These are phyloP conservation scores for Westerdykella aurantiaca DNA, from an alignment of 2,329 filamentous ascomycete genomes.

Conservation along the genomic window DNA sequence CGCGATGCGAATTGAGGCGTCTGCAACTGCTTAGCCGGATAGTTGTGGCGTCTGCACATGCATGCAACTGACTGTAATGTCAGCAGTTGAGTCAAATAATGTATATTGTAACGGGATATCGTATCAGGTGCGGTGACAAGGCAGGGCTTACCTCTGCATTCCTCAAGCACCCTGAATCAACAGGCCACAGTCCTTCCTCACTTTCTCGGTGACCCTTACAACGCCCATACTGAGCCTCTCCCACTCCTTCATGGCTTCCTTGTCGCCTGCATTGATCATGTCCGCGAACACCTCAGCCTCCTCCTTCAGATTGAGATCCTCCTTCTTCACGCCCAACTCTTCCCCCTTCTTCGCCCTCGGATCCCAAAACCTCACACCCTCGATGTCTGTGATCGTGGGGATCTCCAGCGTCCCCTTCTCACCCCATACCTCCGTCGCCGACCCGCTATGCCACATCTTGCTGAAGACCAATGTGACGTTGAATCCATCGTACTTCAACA, in stretches of 20 bases:
- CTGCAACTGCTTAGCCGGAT: no score
- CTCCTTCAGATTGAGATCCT: slow-evolving; percentile 43
- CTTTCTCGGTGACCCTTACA: slow-evolving; percentile 39
- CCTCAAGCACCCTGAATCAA: slow-evolving; percentile 31
- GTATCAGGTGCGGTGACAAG: no score
- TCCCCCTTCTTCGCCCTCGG: slow-evolving; percentile 40
- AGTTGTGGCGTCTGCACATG: no score
- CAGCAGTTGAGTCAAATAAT: no score
- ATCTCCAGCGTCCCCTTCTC: slow-evolving; percentile 43
- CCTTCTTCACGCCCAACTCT: slow-evolving; percentile 37
- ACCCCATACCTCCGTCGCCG: slow-evolving; percentile 44
- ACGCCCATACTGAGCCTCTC: slow-evolving; percentile 41
- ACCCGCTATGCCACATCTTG: slow-evolving; percentile 43
- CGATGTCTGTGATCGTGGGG: slow-evolving; percentile 44
- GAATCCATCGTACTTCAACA: slow-evolving; percentile 42
- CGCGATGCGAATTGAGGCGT: no score
- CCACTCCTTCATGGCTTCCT: slow-evolving; percentile 32
- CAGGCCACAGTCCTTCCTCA: slow-evolving; percentile 42
- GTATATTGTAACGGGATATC: no score
- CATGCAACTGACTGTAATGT: no score
- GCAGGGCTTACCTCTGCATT: slow-evolving; percentile 1
- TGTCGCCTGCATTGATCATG: slow-evolving; percentile 39
- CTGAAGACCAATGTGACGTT: slow-evolving; percentile 40
- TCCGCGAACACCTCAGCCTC: slow-evolving; percentile 45
- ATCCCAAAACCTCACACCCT: slow-evolving; percentile 38